Percentiles rank a stretch among this genome's conserved stretches.
These are phyloP conservation scores for Colletotrichum endophyticum DNA, from an alignment of 2,329 filamentous ascomycete species.

Conservation along the genomic window DNA sequence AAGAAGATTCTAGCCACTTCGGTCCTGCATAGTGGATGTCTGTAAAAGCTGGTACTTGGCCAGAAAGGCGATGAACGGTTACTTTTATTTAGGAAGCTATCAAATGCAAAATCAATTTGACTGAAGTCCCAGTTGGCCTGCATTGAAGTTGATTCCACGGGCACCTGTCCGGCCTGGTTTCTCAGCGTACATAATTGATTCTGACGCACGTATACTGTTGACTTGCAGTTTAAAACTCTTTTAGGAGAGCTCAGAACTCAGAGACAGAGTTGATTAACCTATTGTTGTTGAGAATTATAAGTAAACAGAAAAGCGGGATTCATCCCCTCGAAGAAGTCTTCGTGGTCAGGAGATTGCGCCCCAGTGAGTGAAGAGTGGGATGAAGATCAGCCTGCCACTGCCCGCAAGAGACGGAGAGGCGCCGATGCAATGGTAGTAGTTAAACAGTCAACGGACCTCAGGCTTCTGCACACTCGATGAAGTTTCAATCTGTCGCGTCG, in stretches of 20 bases:
- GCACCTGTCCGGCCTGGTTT: neutral
- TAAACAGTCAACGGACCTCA: neutral
- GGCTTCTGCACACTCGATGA: neutral
- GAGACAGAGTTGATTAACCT: neutral
- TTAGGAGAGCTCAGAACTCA: neutral
- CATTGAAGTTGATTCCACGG: accelerated
- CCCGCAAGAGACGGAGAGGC: neutral
- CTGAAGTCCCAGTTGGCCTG: neutral
- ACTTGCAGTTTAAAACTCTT: neutral
- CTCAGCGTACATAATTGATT: neutral
- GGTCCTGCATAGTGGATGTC: neutral
- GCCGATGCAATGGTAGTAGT: neutral
- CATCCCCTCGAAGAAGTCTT: neutral
- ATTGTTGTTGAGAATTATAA: neutral
- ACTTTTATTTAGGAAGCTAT: neutral
- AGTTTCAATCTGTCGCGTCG: neutral
- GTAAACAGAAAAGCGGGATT: too few species aligned
- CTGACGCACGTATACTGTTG: neutral
- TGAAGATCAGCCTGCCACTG: neutral
- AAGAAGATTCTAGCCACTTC: neutral
- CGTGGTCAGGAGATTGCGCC: neutral
- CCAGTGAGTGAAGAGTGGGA: too few species aligned
- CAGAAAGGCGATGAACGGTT: neutral
- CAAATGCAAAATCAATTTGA: neutral
- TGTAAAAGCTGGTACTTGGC: neutral